These are phyloP conservation scores for Pugionium dolabratum DNA, from an alignment of 345 rosid species.

Conservation along the genomic window DNA sequence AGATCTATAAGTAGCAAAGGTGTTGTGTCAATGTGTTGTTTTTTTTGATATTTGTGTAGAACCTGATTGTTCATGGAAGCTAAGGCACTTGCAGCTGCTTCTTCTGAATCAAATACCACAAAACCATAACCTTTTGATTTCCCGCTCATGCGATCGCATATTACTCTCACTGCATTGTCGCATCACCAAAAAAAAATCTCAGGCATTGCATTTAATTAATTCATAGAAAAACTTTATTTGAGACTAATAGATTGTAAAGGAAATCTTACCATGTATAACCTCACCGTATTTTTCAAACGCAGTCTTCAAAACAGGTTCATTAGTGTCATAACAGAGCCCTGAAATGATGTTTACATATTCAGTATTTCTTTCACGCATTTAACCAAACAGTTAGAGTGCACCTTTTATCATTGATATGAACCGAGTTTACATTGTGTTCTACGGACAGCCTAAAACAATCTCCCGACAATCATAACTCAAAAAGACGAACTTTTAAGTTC, in stretches of 20 bases:
- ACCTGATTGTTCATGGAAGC: slow-evolving; percentile 68
- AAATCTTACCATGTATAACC: slow-evolving; percentile 40
- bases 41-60: background rate
- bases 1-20: background rate
- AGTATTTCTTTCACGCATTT: slow-evolving; percentile 6
- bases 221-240: background rate
- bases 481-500: no score
- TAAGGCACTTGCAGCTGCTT: slow-evolving; percentile 57
- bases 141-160: slow-evolving; percentile 64
- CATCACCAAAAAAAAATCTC: background rate
- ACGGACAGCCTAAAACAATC: no score
- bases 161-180: slow-evolving; percentile 50
- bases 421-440: no score
- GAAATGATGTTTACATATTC: background rate
- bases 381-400: slow-evolving; percentile 26
- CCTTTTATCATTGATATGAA: background rate
- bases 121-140: slow-evolving; percentile 80
- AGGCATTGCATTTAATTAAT: background rate
- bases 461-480: no score
- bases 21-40: background rate
- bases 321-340: slow-evolving; percentile 70
- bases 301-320: slow-evolving; percentile 56
- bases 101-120: slow-evolving; percentile 58
- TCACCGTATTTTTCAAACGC: slow-evolving; percentile 53
- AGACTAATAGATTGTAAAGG: background rate